Base-by-base conservation (phyloP, 805 yeast species). In the Candida sithepensis region DNA sequence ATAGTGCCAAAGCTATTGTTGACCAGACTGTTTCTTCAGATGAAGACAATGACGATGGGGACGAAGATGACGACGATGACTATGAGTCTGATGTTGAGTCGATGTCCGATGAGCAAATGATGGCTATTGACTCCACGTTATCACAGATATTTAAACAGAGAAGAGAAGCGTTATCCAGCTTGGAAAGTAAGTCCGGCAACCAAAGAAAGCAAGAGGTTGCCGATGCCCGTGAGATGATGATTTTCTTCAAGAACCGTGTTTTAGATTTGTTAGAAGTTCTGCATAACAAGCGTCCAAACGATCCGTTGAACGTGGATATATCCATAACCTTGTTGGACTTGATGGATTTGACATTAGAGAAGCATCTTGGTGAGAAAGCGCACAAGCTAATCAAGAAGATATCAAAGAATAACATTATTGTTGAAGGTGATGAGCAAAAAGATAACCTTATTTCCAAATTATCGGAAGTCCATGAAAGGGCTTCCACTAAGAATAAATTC, bases 21-120 rank as follows among this genome's bases (percentile, higher is more conserved):
- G 34, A n/a, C 20, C 51, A 50, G 21, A 71, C 70, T 6, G 46
- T 41, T 7, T 33, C 42, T 16, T 53, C 41, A 4, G 43, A 41
- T 22, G 20, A 30, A 9, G 69, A 70, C 32, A 69, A 67, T 19
- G 59, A 52, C 21, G 59, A 65, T 53, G 57, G 67, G 8, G 72
- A 68, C 13, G 77, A 73, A 24, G 72, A 69, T 10, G 63, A 63
- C 7, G 82, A 77, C 36, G 79, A 71, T 18, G 82, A 74, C 4
- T 79, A 73, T 24, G 83, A 77, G 24, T 76, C 78, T 6, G 83
- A 79, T 22, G 87, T 83, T 44, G 96, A 87, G 55, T 82, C 92
- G 0, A 88, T 90, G 95, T 96, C 91, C 50, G 97, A 91, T 65
- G 97, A 91, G 58, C 90, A 90, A 63, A 92, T 92, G 98, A 82